phyloP scores from a whole-genome alignment of 768 basidiomycete species.

The Punctularia strigosozonata region DNA sequence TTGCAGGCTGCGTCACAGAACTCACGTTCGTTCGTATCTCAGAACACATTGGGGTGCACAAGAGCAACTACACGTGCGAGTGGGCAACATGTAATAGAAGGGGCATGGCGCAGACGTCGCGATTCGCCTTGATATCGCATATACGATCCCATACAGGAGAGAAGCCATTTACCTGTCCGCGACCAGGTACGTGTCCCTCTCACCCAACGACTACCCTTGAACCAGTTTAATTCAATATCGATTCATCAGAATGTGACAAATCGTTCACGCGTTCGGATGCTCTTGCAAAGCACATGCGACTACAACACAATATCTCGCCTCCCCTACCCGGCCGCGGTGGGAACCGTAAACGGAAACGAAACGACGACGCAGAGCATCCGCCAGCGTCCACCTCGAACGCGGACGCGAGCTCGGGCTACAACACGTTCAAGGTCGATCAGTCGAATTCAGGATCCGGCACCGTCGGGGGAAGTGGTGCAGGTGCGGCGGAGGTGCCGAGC shows the following conservation, averaged over 20 bases:
- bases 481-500: constrained; percentile 15
- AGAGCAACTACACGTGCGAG: constrained; percentile 81
- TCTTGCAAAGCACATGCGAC: constrained; percentile 83
- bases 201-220: not conserved
- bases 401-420: too few relatives aligned
- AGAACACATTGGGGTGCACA: constrained; percentile 79
- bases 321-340: constrained; percentile 67
- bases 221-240: not conserved
- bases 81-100: constrained; percentile 76
- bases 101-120: constrained; percentile 76
- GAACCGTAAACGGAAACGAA: constrained; percentile 51
- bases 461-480: constrained; percentile 18
- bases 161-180: constrained; percentile 78
- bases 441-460: constrained; percentile 26
- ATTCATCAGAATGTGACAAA: constrained; percentile 73
- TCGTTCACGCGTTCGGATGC: constrained; percentile 94
- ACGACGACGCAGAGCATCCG: constrained; percentile 9
- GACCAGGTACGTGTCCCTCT: constrained; percentile 48
- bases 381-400: too few relatives aligned
- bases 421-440: constrained; percentile 53
- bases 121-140: constrained; percentile 86
- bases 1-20: not conserved
- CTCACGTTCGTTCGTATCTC: constrained; percentile 7
- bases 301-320: constrained; percentile 71
- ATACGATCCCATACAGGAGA: constrained; percentile 90